Conservation (phyloP, 164 flowering plant genomes). For the Macadamia tetraphylla region DNA sequence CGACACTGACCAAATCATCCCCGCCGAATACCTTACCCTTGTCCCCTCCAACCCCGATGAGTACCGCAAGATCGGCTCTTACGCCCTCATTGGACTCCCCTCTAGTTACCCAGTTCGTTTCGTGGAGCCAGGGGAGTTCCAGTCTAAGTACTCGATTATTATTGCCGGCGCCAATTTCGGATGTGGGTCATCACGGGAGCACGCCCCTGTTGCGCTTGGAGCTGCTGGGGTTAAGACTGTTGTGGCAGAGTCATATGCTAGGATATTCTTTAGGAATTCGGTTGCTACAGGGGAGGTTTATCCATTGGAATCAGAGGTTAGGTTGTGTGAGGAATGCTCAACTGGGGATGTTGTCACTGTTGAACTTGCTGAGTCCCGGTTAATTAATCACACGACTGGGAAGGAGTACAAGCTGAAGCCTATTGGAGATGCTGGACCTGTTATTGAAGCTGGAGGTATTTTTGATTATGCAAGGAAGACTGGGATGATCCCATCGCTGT, state of each 20-base stretch:
- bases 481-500: conserved; percentile 67
- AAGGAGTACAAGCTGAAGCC: conserved; percentile 85
- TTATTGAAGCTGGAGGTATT: conserved; percentile 93
- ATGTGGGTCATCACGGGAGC: conserved; percentile 95
- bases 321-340: conserved; percentile 77
- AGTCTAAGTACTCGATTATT: conserved; percentile 58
- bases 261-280: conserved; percentile 91
- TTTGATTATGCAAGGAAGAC: conserved; percentile 87
- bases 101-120: conserved; percentile 54
- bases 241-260: conserved; percentile 91
- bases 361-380: conserved; percentile 48
- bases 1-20: conserved; percentile 98
- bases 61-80: conserved; percentile 86
- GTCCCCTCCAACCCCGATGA: conserved; percentile 94
- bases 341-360: conserved; percentile 84
- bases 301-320: conserved; percentile 77
- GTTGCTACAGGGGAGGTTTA: conserved; percentile 93
- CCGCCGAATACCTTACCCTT: conserved; percentile 94
- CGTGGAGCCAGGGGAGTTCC: conserved; percentile 46
- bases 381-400: conserved; percentile 86
- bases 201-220: conserved; percentile 95
- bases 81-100: conserved; percentile 80
- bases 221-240: conserved; percentile 80
- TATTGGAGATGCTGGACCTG: conserved; percentile 96
- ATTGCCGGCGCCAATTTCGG: conserved; percentile 91